phyloP scores from a whole-genome alignment of 192 early-diverging fungal genomes.

The Gryganskiella cystojenkinii region DNA sequence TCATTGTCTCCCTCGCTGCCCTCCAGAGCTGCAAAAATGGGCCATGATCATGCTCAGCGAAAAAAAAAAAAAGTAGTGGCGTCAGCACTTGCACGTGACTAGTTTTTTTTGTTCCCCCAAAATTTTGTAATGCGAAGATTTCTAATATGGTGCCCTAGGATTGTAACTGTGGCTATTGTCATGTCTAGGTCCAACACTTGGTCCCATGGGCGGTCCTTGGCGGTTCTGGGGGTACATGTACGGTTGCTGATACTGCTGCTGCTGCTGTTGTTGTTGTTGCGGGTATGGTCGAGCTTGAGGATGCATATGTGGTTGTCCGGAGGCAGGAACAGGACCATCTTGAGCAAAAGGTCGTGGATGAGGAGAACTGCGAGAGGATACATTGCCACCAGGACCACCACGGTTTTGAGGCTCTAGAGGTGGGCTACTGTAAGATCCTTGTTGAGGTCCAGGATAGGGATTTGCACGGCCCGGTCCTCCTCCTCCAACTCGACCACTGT shows the following conservation, averaged over 20 bases:
- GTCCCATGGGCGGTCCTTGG: not conserved
- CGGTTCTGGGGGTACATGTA: not conserved
- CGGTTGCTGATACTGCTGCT: not conserved
- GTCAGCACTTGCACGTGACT: not conserved
- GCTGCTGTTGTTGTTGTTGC: not conserved
- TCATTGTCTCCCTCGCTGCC: not conserved
- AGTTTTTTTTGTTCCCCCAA: not conserved
- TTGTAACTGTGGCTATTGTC: not conserved
- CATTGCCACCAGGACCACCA: not conserved
- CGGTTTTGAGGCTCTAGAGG: not conserved
- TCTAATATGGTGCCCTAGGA: no score
- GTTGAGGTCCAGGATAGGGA: conserved; percentile 3
- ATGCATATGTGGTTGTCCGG: no score
- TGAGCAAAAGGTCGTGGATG: no score
- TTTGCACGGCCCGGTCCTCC: not conserved
- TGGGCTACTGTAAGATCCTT: not conserved
- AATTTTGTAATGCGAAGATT: no score
- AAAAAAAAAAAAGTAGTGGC: not conserved
- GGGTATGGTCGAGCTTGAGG: not conserved
- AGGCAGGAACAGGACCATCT: no score
- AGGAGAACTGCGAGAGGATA: no score
- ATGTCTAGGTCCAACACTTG: not conserved
- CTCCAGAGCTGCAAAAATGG: no score
- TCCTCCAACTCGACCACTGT: conserved; percentile 5
- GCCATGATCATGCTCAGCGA: no score